Percentiles rank a stretch among this genome's conserved stretches.
Evolutionary conservation across 257 asterid genomes (phyloP).

Genomic region (Ophiorrhiza pumila): DNA sequence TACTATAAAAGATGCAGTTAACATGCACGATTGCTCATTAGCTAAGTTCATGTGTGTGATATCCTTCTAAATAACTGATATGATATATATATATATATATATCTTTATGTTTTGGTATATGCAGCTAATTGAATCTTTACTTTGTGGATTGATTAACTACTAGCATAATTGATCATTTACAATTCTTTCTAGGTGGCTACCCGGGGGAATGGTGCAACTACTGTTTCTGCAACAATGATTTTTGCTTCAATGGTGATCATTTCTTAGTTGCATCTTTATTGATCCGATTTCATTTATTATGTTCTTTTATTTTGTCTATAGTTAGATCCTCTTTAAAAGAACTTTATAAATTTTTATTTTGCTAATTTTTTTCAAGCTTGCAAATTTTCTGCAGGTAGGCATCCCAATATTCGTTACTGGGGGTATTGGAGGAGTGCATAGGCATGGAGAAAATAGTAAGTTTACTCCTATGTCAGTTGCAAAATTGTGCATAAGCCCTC

Average conservation of each 20-base stretch:
- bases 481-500: neutral
- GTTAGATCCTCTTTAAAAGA: neutral
- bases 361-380: neutral
- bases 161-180: neutral
- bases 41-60: neutral
- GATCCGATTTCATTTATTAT: neutral
- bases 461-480: slow-evolving; percentile 6
- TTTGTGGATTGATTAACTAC: neutral
- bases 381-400: slow-evolving; percentile 54
- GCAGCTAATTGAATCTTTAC: neutral
- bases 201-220: slow-evolving; percentile 86
- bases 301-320: slow-evolving; percentile 5
- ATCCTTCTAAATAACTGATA: neutral
- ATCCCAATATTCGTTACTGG: slow-evolving; percentile 92
- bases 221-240: slow-evolving; percentile 95
- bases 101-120: neutral
- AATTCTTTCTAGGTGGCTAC: slow-evolving; percentile 66
- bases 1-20: too few species aligned
- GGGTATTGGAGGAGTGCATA: slow-evolving; percentile 97
- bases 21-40: neutral
- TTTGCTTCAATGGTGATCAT: slow-evolving; percentile 76
- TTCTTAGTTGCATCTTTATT: neutral
- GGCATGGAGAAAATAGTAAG: slow-evolving; percentile 87
- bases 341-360: neutral
- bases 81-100: neutral